Base-by-base conservation (phyloP, 441 rosid species). In the Kokia cookei region DNA sequence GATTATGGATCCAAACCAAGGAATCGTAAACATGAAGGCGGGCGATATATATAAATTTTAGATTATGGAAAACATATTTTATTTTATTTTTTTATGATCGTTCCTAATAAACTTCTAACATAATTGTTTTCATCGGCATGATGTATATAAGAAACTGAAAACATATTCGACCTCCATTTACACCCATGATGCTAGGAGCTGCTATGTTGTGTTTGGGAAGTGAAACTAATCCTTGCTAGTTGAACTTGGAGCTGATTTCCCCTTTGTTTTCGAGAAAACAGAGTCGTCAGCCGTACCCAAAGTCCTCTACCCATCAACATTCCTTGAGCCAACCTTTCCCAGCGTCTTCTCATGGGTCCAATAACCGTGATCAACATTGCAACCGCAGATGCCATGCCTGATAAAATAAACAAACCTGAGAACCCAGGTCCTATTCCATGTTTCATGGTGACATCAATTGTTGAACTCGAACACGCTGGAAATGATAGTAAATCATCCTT, bases 321-420 rank as follows among this genome's bases (percentile, higher is more conserved):
- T 12, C 37, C 27, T 14, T 50, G 37, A 24, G 50, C 10, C 48
- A 12, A 29, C 9, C 22, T 50, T 22, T 45, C 43, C 55, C 22
- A 61, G 0, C 14, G 12, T 13, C 4, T 8, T 65, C 5, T 63
- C 15, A 63, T 53, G n/a, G 13, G 51, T 27, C 57, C 37, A 47
- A 65, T 14, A 6, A 63, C 11, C 5, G 68, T 63, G 62, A 74
- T 73, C 2, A 73, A 57, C 17, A 73, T 12, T n/a, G 72, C 77
- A 45, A 78, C 42, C 43, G 45, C 12, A 14, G 74, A 78, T 4
- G 73, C 66, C 22, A 50, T 19, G 12, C 65, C 65, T 68, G 77
- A 73, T 37, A 69, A n/a, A 42, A 73, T 45, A 40, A 78, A 68
- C 13, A 78, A 73, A 5, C 74, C 67, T 29, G 32, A 42, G 68